Evolutionary conservation across 441 rosid genomes (phyloP).

Genomic region (Biscutella auriculata): DNA sequence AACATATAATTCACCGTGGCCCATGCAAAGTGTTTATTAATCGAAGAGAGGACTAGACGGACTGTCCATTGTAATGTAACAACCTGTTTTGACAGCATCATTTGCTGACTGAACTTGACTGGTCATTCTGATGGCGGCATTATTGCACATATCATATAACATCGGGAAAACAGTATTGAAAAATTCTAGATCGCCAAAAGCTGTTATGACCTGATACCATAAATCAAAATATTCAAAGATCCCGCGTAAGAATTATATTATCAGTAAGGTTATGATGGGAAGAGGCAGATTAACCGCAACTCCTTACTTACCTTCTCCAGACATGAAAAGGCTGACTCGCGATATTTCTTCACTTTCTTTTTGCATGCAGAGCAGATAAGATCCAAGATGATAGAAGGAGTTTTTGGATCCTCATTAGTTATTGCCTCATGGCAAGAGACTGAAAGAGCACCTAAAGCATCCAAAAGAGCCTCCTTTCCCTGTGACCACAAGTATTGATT

Average conservation of each 20-base stretch:
- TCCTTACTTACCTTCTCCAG: constrained; percentile 55
- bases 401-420: constrained; percentile 42
- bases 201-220: constrained; percentile 62
- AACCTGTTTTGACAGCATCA: constrained; percentile 63
- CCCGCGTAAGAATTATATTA: not conserved
- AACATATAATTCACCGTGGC: not conserved
- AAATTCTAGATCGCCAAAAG: constrained; percentile 66
- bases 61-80: constrained; percentile 2
- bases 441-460: constrained; percentile 70
- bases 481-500: constrained; percentile 17
- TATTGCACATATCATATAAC: constrained; percentile 52
- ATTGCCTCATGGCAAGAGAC: constrained; percentile 73
- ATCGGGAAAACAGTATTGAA: constrained; percentile 58
- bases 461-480: constrained; percentile 85
- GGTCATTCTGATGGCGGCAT: constrained; percentile 32
- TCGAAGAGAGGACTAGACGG: not conserved
- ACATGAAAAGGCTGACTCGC: constrained; percentile 71
- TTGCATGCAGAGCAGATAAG: constrained; percentile 61
- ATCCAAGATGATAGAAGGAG: constrained; percentile 50
- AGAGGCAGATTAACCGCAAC: not conserved
- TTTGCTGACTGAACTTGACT: constrained; percentile 29
- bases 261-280: not conserved
- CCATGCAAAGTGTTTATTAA: not conserved
- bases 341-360: constrained; percentile 68
- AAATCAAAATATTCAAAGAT: constrained; percentile 5